Evolutionary conservation across 768 basidiomycete genomes (phyloP).

Genomic region (Clathrus columnatus): DNA sequence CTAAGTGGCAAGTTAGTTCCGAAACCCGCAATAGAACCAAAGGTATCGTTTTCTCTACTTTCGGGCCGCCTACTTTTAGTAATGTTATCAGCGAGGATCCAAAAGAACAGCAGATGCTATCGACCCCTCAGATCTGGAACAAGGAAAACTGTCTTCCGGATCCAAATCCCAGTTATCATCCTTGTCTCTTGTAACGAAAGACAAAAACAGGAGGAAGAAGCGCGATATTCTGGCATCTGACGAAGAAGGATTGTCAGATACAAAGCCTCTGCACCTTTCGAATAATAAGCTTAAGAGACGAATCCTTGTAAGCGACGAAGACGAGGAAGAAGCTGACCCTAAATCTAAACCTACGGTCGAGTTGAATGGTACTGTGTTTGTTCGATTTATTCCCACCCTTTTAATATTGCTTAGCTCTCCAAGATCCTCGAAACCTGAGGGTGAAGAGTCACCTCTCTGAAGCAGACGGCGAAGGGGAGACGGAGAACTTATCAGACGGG

Average conservation of each 20-base stretch:
- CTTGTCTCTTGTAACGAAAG: background rate
- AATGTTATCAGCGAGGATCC: slow-evolving; percentile 17
- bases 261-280: slow-evolving; percentile 32
- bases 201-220: slow-evolving; percentile 29
- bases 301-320: slow-evolving; percentile 30
- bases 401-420: slow-evolving; percentile 13
- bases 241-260: slow-evolving; percentile 55
- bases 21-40: slow-evolving; percentile 1
- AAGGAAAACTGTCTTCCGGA: slow-evolving; percentile 13
- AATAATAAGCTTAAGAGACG: slow-evolving; percentile 24
- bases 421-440: too few species aligned
- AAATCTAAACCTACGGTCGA: slow-evolving; percentile 63
- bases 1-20: background rate
- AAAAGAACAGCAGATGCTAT: slow-evolving; percentile 28
- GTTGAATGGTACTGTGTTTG: slow-evolving; percentile 53
- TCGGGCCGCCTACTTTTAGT: background rate
- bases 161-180: background rate
- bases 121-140: slow-evolving; percentile 25
- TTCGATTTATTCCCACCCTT: background rate
- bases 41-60: background rate
- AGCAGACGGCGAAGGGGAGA: slow-evolving; percentile 24
- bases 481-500: slow-evolving; percentile 19
- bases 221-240: slow-evolving; percentile 50
- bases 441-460: background rate
- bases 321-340: slow-evolving; percentile 24